Evolutionary conservation across 495 filamentous ascomycete species (phyloP), one percentile per base, ranked within the genome.

Genomic region (Pyrenopolyporus hunteri): DNA sequence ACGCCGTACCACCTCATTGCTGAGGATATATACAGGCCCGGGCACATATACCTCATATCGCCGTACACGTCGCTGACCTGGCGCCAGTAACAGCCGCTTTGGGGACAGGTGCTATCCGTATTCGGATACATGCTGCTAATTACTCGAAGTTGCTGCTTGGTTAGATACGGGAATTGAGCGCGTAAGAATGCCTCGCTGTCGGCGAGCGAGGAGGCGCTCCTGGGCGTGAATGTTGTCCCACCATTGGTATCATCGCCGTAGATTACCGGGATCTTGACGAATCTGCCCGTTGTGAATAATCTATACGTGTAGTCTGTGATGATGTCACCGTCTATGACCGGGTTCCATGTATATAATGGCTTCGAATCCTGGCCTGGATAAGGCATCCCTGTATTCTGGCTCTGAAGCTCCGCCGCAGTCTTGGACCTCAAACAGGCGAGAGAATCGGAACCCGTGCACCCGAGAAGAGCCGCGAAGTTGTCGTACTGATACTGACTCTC

Each of bases 31-130:
- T 77, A 83, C 16, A 89, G 75, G 1, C 81, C 81, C 0, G 87
- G 87, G 51, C 89, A 92, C 64, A 78, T 87, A 73, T 91, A 91
- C n/a, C 88, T 82, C 54, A 90, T 79, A 61, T 91, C 86, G 17
- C 87, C 88, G 64, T 90, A 92, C 2, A 83, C 83, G 32, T 82
- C 77, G 52, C 80, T 78, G 10, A 80, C 75, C n/a, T 85, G 82
- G 0, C 78, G 76, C 83, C 85, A 89, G 73, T 83, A 87, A 14
- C 74, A 68, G 1, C 79, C 79, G 1, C 72, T 56, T 25, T 72
- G 66, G 0, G 83, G 66, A 78, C 86, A 55, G 33, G 40, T 67
- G 3, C 66, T 59, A 46, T 49, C 72, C 70, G 8, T 72, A 59
- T 77, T 77, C 26, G 87, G 82, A 72, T 89, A 92, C 48, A 84